Evolutionary conservation across 1,284 basidiomycete genomes (phyloP).

Genomic region (Trametes polyzona): DNA sequence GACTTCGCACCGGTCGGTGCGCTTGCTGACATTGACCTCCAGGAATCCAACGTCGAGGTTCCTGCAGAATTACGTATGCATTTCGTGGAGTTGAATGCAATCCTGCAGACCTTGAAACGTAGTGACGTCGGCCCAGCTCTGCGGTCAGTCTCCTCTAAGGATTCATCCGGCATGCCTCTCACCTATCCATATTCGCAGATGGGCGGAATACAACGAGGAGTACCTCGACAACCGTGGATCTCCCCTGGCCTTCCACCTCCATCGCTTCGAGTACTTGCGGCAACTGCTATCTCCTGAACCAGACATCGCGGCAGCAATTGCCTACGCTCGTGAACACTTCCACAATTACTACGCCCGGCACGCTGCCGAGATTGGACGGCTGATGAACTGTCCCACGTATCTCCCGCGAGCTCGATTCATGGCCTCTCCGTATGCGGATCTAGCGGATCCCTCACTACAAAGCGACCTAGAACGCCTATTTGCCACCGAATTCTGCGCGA

Average conservation of each 20-base stretch:
- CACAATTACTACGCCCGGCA: conserved; percentile 70
- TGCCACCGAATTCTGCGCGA: conserved; percentile 87
- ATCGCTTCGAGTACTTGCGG: conserved; percentile 84
- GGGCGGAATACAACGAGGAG: conserved; percentile 68
- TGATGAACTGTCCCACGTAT: conserved; percentile 80
- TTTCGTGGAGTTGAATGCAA: conserved; percentile 75
- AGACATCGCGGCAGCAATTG: conserved; percentile 61
- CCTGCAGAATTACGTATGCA: conserved; percentile 57
- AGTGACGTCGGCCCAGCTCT: conserved; percentile 78
- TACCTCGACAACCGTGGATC: conserved; percentile 76
- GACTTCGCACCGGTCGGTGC: background rate
- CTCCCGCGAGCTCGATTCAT: conserved; percentile 67
- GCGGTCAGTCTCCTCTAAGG: conserved; percentile 48
- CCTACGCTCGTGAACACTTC: conserved; percentile 76
- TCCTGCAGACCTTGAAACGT: conserved; percentile 68
- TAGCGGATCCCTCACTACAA: conserved; percentile 71
- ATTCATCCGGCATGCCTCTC: background rate
- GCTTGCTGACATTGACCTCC: background rate
- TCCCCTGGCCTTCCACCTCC: conserved; percentile 83
- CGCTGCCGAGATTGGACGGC: conserved; percentile 68
- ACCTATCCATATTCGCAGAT: conserved; percentile 48
- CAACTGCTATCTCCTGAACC: conserved; percentile 67
- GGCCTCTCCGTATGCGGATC: conserved; percentile 74
- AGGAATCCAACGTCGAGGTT: conserved; percentile 77
- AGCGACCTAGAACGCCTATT: conserved; percentile 82